Evolutionary conservation across 2,329 filamentous ascomycete species (phyloP), one percentile per base, ranked within the genome.

Genomic region (Pseudogymnoascus sp.): DNA sequence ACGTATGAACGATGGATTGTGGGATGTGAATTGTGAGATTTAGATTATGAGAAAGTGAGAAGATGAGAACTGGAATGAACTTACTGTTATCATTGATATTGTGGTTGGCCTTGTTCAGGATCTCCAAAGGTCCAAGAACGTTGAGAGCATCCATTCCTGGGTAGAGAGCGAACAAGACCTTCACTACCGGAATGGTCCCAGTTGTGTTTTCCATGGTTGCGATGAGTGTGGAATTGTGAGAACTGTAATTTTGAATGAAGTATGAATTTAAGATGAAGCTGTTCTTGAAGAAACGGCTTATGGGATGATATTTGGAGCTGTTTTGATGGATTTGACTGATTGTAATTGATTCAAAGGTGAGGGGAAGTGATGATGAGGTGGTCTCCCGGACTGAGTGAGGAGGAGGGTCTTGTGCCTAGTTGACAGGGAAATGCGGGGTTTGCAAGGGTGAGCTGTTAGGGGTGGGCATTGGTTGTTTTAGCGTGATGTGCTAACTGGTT

Each of bases 151-250:
- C 81, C 74, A 84, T 82, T 68, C 76, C 77, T 64, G 78, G 74
- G 72, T 82, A 79, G 68, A 84, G 76, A 70, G 80, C 76, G 72
- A 85, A 80, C 74, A 86, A 80, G 71, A 85, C 83, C 76, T 84
- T 81, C 78, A 85, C 79, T 65, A 71, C 67, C 52, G 68, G 67
- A 62, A 69, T 66, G 59, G 59, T 27, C 25, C 64, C 64, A 58
- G 71, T 69, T 8, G 65, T 66, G 61, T 69, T 61, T 66, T 70
- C 66, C 70, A 72, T 72, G 68, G 62, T 71, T 69, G 68, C 68
- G 45, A 61, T 61, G 35, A 55, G 66, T 66, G 60, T 74, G 74
- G 29, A 62, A 64, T 40, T 37, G 58, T 59, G 58, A 59, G 58
- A 59, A 36, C 33, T 39, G 18, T 2, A 40, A 40, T 59, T n/a